Percentiles rank a stretch among this genome's conserved stretches.
phyloP scores from a whole-genome alignment of 306 rosid genomes.

The Sechiopsis laciniata region DNA sequence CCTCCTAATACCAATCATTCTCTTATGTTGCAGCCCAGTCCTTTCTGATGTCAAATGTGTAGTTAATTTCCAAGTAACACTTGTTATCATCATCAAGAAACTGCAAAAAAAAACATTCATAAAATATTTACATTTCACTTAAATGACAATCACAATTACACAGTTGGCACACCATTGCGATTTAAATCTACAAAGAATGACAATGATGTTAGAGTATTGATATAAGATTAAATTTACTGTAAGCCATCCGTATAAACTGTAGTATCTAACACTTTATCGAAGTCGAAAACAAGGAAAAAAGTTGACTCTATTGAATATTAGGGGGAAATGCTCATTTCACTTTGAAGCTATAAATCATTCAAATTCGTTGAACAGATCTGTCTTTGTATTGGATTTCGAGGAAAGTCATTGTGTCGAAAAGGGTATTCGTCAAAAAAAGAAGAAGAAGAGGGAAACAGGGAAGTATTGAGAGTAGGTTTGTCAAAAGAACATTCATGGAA shows the following conservation, averaged over 20 bases:
- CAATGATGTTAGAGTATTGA: not conserved
- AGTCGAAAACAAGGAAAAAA: not conserved
- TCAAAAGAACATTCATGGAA: conserved; percentile 18
- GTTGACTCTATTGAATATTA: not conserved
- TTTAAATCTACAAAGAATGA: not conserved
- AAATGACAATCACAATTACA: not conserved
- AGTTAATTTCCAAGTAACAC: conserved; percentile 51
- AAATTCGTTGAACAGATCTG: not conserved
- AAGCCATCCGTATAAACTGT: not conserved
- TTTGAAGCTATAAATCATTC: not conserved
- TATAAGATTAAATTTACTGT: not conserved
- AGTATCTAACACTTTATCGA: not conserved
- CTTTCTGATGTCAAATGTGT: conserved; percentile 43
- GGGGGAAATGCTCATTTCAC: not conserved
- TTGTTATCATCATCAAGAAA: conserved; percentile 49
- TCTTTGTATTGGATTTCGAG: not conserved
- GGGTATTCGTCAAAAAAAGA: not conserved
- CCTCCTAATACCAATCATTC: not conserved
- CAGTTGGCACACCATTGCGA: not conserved
- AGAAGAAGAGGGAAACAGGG: not conserved
- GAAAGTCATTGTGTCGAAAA: not conserved
- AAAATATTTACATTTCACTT: not conserved
- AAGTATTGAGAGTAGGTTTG: not conserved
- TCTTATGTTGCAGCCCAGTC: conserved; percentile 37
- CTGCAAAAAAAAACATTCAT: conserved; percentile 21